Base-by-base conservation (phyloP, 2,329 filamentous ascomycete genomes). In the Fusarium sp. region DNA sequence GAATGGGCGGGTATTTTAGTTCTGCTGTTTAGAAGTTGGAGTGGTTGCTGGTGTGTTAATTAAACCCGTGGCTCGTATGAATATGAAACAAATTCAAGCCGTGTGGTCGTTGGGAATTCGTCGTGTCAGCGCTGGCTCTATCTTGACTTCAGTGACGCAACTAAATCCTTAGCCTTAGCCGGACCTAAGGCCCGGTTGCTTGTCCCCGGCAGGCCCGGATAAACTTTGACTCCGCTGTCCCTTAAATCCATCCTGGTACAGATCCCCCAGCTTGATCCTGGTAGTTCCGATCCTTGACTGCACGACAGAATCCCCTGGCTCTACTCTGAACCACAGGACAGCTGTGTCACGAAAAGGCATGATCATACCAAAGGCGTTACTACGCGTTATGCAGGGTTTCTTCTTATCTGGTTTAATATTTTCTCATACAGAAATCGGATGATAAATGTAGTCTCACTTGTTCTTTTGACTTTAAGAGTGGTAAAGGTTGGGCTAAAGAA, bases 1-100 rank as follows among this genome's bases (percentile, higher is more conserved):
- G 76, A 51, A 69, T 85, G 81, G 63, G 63, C 42, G 40, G 35
- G 21, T 67, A 11, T 51, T 35, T 29, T 48, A 29, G 51, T 45
- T 54, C 10, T 25, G 47, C 43, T 18, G 46, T 27, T 18, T 31
- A 37, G 20, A 40, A 43, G 36, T 31, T 27, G 42, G 23, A 35
- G 48, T 45, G 25, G 10, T 36, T 46, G 33, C 36, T 71, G 65
- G 60, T 48, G 57, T 25, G 45, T n/a, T 27, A 20, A 45, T 11
- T 21, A 61, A 48, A 54, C 60, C 66, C 53, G 58, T 46, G 47
- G 39, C 39, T 55, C 51, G 42, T 17, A 23, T 52, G 49, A 40
- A 49, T 62, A 42, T 53, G 62, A 48, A 69, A 63, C 52, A 67
- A 40, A 31, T 40, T 29, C 40, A 20, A 63, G 57, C 37, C 45